Percentiles rank a stretch among this genome's conserved stretches.
Evolutionary conservation across 1,139 yeast genomes (phyloP).

Genomic region (Suhomyces terraborum): DNA sequence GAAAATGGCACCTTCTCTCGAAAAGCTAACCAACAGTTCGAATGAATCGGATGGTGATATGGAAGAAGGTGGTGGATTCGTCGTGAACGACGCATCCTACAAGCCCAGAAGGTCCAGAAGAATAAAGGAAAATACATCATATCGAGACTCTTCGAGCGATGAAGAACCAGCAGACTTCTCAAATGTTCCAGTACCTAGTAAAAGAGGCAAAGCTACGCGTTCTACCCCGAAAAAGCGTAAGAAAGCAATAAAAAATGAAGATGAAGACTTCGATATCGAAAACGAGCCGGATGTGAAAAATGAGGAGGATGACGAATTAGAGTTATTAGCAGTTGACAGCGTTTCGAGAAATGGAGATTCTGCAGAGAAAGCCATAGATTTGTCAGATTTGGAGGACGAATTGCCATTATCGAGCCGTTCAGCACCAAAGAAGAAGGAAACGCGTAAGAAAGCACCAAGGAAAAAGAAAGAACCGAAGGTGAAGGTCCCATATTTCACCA

Average conservation of each 20-base stretch:
- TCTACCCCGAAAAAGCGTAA: slow-evolving; percentile 17
- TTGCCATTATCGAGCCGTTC: slow-evolving; percentile 28
- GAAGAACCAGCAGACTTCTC: slow-evolving; percentile 20
- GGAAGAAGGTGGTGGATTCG: slow-evolving; percentile 43
- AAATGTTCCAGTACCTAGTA: slow-evolving; percentile 17
- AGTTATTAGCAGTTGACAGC: slow-evolving; percentile 18
- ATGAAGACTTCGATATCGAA: slow-evolving; percentile 26
- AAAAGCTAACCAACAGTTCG: slow-evolving; percentile 1
- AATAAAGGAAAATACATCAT: slow-evolving; percentile 20
- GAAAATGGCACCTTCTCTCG: slow-evolving; percentile 11
- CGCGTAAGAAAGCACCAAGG: slow-evolving; percentile 22
- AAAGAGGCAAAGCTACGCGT: slow-evolving; percentile 23
- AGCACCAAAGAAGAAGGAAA: slow-evolving; percentile 18
- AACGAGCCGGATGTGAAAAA: slow-evolving; percentile 24
- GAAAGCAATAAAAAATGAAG: slow-evolving; percentile 13
- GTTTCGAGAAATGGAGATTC: slow-evolving; percentile 24
- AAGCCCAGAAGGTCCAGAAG: slow-evolving; percentile 24
- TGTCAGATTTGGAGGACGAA: slow-evolving; percentile 28
- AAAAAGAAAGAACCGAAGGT: slow-evolving; percentile 52
- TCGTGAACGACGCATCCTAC: slow-evolving; percentile 37
- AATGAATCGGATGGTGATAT: slow-evolving; percentile 10
- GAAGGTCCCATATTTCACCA: slow-evolving; percentile 65
- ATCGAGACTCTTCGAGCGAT: slow-evolving; percentile 27
- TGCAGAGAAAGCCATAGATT: slow-evolving; percentile 26
- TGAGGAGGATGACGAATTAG: slow-evolving; percentile 26